Percentiles rank a stretch among this genome's conserved stretches.
Evolutionary conservation across 2,329 filamentous ascomycete species (phyloP).

Genomic region (Penicillium sp.): DNA sequence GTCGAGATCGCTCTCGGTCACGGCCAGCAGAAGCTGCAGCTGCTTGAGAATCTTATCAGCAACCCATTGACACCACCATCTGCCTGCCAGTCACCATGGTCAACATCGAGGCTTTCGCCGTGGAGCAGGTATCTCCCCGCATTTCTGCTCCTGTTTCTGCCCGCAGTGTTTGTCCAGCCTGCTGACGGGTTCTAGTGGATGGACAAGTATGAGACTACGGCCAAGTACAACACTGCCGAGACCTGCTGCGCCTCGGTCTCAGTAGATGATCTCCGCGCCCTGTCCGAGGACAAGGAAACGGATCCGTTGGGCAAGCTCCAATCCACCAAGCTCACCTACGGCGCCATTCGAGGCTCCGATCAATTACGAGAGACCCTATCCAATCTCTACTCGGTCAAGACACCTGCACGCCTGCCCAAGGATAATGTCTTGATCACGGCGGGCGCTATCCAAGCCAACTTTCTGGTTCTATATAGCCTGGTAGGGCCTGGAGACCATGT

Average conservation of each 20-base stretch:
- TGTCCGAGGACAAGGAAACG: constrained; percentile 58
- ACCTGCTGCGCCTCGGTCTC: constrained; percentile 62
- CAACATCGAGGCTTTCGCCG: constrained; percentile 51
- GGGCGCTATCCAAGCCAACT: constrained; percentile 84
- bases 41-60: not conserved
- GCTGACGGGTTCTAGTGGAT: constrained; percentile 53
- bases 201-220: constrained; percentile 57
- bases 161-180: not conserved
- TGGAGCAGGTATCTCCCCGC: constrained; percentile 65
- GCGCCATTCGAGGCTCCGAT: constrained; percentile 70
- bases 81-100: constrained; percentile 37
- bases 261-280: constrained; percentile 54
- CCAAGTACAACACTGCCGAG: constrained; percentile 62
- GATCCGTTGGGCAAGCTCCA: constrained; percentile 49
- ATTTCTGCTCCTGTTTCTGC: constrained; percentile 31
- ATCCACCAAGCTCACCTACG: constrained; percentile 70
- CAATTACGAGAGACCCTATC: constrained; percentile 68
- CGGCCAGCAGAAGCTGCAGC: not conserved
- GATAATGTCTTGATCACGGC: constrained; percentile 75
- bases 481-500: constrained; percentile 78
- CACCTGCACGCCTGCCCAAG: constrained; percentile 49
- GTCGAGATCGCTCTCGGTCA: not conserved
- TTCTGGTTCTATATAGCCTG: constrained; percentile 74
- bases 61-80: not conserved
- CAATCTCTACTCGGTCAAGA: constrained; percentile 65